Base-by-base conservation (phyloP, 1,284 basidiomycete genomes). In the Tranzscheliella williamsii region DNA sequence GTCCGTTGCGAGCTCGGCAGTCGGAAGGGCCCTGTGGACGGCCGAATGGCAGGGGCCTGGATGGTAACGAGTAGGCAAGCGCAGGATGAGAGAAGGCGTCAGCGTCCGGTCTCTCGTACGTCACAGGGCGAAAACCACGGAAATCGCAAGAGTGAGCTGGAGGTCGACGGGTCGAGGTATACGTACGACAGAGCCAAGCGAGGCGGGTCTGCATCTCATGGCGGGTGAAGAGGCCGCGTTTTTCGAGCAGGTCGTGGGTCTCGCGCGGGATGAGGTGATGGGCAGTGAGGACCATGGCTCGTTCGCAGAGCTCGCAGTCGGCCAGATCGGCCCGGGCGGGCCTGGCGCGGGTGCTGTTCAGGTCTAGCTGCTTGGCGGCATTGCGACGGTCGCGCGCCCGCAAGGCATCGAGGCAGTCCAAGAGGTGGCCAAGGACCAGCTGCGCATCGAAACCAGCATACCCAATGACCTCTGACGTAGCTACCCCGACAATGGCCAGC, bases 241-340 rank as follows among this genome's bases (percentile, higher is more conserved):
- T 34, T 35, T 30, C 29, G 24, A 48, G 24, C n/a, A 24, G 20
- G 17, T 39, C 29, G 31, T 48, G 45, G 27, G 45, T 48, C n/a
- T 35, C 27, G 11, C 39, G 24, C 7, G 45, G 45, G 17, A 48
- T 48, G 13, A 48, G 20, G 45, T 48, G 45, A 21, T 48, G 45
- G 17, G 38, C 45, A 12, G 45, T 48, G 9, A 44, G 39, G 38
- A 48, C 17, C 45, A 48, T 48, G 21, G 24, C 5, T 11, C 45
- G 26, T 20, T 48, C 45, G 22, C 45, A 48, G 11, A 48, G n/a
- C 18, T 45, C 42, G 27, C 45, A 48, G 5, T 48, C 38, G 23
- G 16, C 40, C 12, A 41, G 32, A 12, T 38, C 24, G 11, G 21
- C 36, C 24, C 27, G 9, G 27, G n/a, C n/a, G 27, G 9, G n/a